A percentile compares a stretch with the other conserved stretches of the same genome.
phyloP scores from a whole-genome alignment of 164 flowering plant species.

The Nymphaea colorata region DNA sequence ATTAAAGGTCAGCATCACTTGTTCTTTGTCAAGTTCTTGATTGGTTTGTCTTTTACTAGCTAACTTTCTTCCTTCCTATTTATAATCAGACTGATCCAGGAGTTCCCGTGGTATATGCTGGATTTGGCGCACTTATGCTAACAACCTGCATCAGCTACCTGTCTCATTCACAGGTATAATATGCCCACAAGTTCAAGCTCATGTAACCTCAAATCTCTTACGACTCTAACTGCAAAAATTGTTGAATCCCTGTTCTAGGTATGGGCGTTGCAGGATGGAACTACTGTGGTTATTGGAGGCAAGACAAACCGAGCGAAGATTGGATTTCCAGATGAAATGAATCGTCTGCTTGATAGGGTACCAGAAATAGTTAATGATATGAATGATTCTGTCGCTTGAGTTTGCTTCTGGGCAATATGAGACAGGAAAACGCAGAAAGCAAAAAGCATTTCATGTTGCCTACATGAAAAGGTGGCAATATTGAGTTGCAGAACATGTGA shows the following conservation, averaged over 20 bases:
- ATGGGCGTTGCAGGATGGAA: constrained; percentile 98
- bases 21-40: not conserved
- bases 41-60: not conserved
- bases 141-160: constrained; percentile 86
- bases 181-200: not conserved
- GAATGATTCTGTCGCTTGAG: not conserved
- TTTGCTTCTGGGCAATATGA: no score
- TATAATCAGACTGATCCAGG: constrained; percentile 84
- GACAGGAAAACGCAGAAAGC: no score
- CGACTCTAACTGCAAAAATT: not conserved
- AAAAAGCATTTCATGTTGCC: no score
- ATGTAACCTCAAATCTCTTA: not conserved
- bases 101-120: constrained; percentile 90
- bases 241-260: constrained; percentile 24
- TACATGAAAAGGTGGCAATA: no score
- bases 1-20: constrained; percentile 46
- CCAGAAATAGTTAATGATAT: constrained; percentile 56
- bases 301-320: constrained; percentile 80
- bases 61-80: not conserved
- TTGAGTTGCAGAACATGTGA: no score
- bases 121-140: constrained; percentile 92
- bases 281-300: constrained; percentile 72
- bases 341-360: constrained; percentile 62
- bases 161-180: constrained; percentile 82
- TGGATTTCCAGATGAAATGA: constrained; percentile 72